Base-by-base conservation (phyloP, 2,329 filamentous ascomycete genomes). In the Knoxdaviesia capensis region DNA sequence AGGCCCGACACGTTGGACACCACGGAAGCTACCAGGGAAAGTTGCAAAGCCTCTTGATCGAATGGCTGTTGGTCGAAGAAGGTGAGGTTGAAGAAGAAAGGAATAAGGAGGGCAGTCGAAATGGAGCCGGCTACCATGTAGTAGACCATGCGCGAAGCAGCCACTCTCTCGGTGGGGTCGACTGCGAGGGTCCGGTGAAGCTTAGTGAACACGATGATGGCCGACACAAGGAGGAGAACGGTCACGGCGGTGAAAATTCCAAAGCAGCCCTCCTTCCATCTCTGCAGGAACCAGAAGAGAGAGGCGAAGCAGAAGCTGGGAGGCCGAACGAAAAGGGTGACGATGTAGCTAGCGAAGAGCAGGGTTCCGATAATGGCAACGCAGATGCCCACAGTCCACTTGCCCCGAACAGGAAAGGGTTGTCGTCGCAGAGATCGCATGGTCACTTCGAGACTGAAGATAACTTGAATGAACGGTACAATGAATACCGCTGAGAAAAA, bases 71-170 rank as follows among this genome's bases (percentile, higher is more conserved):
- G 49, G 38, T 61, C 54, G 35, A 44, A 42, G 43, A 73, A 67
- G 5, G 67, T 63, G 20, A 77, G 57, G 8, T 66, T 66, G 47
- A 67, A 68, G 53, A 81, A 81, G 46, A 74, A 80, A 1, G 79
- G 72, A 10, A 78, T 63, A 43, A 78, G 60, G 39, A 76, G 66
- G 37, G 65, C 76, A 53, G 67, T 72, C 43, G 66, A 73, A 40
- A 70, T 55, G 43, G 74, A 59, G 10, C 65, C 71, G 41, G 78
- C 54, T 2, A 66, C 55, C 47, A 80, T 60, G 52, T 77, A 81
- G 53, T 78, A 82, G 7, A 79, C 71, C 73, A 81, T 80, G 45
- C 74, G 65, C 6, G 77, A 80, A 4, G 77, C 77, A 33, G 71
- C 64, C 44, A 74, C 66, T 39, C 77, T 63, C 54, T 81, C 73